Evolutionary conservation across 2,329 filamentous ascomycete genomes (phyloP), one percentile per base, ranked within the genome.

Genomic region (Helotiales sp.): DNA sequence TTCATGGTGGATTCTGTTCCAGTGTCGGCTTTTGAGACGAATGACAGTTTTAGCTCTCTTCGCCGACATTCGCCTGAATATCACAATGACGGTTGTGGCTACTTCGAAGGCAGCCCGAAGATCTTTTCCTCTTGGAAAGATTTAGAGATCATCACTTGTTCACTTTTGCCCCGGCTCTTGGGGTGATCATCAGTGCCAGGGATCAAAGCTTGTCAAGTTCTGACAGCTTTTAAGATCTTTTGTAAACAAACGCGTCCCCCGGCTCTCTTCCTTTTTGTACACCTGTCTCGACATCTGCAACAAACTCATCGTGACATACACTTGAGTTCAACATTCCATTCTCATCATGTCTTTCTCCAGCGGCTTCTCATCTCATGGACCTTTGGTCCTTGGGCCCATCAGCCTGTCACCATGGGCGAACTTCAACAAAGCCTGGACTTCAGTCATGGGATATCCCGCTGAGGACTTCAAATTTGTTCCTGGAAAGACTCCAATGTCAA

Each of bases 401-500:
- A 63, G 55, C 47, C 47, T 65, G 6, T 65, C 63, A 5, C 64
- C 61, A 63, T 66, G 62, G 63, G 38, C 57, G 17, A 60, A 54
- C 36, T 65, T 67, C 54, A 52, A 64, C 58, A 63, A 60, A 19
- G 15, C 55, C 12, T 67, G 60, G 60, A 60, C 56, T 15, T 24
- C 54, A 7, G 12, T 67, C 2, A 60, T 58, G 51, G 65, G 65
- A 5, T 67, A 65, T 44, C 63, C 60, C 2, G 59, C 63, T 3
- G 42, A 63, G 10, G 52, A 66, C 9, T 68, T 68, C 55, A 42
- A 59, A 24, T 68, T 67, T 29, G 51, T 59, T 10, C 34, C 58
- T 10, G 60, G 62, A 1, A 44, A 59, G 27, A 69, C 67, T 9
- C 63, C 66, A 4, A 54, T 69, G 40, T 67, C 67, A n/a, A 69